Evolutionary conservation across 2,329 filamentous ascomycete species (phyloP).

Genomic region (Ilyonectria mors-panacis): DNA sequence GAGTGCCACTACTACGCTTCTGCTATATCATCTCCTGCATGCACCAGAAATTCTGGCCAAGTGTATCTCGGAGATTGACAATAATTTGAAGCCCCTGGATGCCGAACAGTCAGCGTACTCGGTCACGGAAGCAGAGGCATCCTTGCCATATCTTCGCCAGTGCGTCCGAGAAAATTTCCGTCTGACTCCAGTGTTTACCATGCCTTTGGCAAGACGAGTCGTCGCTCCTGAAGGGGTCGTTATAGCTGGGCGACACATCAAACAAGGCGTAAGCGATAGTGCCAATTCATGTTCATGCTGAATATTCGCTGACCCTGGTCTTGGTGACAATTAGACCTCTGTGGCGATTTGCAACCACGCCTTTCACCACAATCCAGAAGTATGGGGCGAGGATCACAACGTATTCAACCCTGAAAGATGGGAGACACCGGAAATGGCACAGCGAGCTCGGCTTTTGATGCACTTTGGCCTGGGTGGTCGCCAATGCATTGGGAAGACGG

Average conservation of each 20-base stretch:
- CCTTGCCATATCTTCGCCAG: constrained; percentile 28
- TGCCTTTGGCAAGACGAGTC: constrained; percentile 31
- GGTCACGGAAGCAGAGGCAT: constrained; percentile 22
- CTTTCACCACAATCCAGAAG: constrained; percentile 31
- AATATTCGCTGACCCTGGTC: neutral
- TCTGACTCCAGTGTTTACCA: constrained; percentile 32
- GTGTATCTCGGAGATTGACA: constrained; percentile 31
- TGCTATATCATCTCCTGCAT: constrained; percentile 32
- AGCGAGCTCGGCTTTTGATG: constrained; percentile 27
- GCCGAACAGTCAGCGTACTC: constrained; percentile 16
- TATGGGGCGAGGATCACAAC: constrained; percentile 33
- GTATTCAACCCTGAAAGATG: constrained; percentile 28
- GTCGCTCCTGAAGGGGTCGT: constrained; percentile 19
- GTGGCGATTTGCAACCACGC: constrained; percentile 35
- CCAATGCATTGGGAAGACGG: constrained; percentile 34
- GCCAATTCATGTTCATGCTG: neutral
- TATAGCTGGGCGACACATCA: constrained; percentile 25
- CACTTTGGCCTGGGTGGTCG: constrained; percentile 37
- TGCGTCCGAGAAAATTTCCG: constrained; percentile 35
- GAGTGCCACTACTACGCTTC: constrained; percentile 30
- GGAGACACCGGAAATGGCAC: constrained; percentile 17
- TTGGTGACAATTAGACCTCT: constrained; percentile 11
- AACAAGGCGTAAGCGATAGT: constrained; percentile 27
- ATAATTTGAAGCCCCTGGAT: constrained; percentile 14
- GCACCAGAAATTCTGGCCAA: constrained; percentile 15